Percentiles rank a stretch among this genome's conserved stretches.
Evolutionary conservation across 352 stramenopile species (phyloP).

Genomic region (Globisporangium spinosum): DNA sequence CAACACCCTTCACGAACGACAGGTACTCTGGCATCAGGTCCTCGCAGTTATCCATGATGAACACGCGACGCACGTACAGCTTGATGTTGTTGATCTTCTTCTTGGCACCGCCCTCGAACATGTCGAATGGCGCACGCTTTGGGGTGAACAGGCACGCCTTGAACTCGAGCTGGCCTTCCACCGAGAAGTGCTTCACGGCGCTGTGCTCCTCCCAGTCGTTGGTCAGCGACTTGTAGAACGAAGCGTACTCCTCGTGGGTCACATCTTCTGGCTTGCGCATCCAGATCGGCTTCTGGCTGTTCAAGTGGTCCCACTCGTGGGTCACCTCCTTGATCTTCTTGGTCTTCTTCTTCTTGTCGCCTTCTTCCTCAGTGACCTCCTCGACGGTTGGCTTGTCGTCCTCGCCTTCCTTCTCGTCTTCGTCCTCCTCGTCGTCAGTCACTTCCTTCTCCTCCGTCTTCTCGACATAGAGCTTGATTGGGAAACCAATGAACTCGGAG

Average conservation of each 20-base stretch:
- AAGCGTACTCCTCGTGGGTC: slow-evolving; percentile 98
- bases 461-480: slow-evolving; percentile 99
- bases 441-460: slow-evolving; percentile 99
- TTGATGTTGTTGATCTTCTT: slow-evolving; percentile 99
- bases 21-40: slow-evolving; percentile 99
- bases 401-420: slow-evolving; percentile 92
- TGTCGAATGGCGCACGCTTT: slow-evolving; percentile 99
- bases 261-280: slow-evolving; percentile 99
- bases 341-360: slow-evolving; percentile 98
- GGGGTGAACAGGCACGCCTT: slow-evolving; percentile 97
- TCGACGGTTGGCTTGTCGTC: slow-evolving; percentile 97
- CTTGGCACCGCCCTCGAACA: slow-evolving; percentile 98
- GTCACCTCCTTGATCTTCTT: slow-evolving; percentile 97
- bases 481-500: slow-evolving; percentile 99
- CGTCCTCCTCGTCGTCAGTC: slow-evolving; percentile 97
- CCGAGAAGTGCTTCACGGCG: slow-evolving; percentile 98
- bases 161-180: slow-evolving; percentile 99
- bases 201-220: slow-evolving; percentile 99
- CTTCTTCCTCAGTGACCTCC: slow-evolving; percentile 95
- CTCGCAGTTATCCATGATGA: slow-evolving; percentile 99
- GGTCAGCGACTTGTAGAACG: slow-evolving; percentile 99
- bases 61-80: slow-evolving; percentile 98
- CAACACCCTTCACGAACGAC: slow-evolving; percentile 98
- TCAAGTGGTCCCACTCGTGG: slow-evolving; percentile 99
- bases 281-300: slow-evolving; percentile 99